Base-by-base conservation (phyloP, 179 eudicot species). In the Pouteria campechiana region DNA sequence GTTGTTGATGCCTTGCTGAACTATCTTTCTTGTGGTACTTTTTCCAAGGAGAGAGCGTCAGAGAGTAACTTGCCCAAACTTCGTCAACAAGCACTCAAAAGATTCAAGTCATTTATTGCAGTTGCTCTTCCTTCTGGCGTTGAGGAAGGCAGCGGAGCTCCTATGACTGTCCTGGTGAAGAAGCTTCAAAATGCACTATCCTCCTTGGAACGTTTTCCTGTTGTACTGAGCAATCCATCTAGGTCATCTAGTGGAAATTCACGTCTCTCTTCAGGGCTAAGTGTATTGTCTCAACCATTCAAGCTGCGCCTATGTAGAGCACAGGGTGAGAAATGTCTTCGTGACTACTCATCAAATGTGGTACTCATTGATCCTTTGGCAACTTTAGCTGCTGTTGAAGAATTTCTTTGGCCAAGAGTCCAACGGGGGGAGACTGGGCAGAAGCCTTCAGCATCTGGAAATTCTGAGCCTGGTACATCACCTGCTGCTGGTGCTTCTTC, bases 321-420 rank as follows among this genome's bases (percentile, higher is more conserved):
- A 16, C 69, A 68, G 32, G 96, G 93, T 41, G 99, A 92, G 50
- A 88, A 88, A 44, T 73, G 93, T 37, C 93, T 92, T 28, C 96
- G 99, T 42, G 99, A 92, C 65, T 92, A 83, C 70, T 88, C 99
- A 30, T 83, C 94, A 15, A 83, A 93, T 53, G 72, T 88, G 35
- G 96, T 88, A 19, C 69, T 92, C 19, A 92, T 92, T 61, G 99
- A 92, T 83, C 99, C 99, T 0, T 61, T 92, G 53, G 99, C 99
- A 47, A 92, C 83, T 69, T 70, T 92, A 59, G 79, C 94, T 19
- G 94, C 94, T 55, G 94, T 92, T 37, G 99, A 92, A 54, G 94
- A 83, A 18, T 92, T 92, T 38, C 79, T 92, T 15, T 92, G 96
- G 96, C 80, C 96, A 17, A 68, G 96, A 52, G 82, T 92, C 39